Percentiles rank a stretch among this genome's conserved stretches.
These are phyloP conservation scores for Neopestalotiopsis clavispora DNA, from an alignment of 2,329 filamentous ascomycete genomes.

Conservation along the genomic window DNA sequence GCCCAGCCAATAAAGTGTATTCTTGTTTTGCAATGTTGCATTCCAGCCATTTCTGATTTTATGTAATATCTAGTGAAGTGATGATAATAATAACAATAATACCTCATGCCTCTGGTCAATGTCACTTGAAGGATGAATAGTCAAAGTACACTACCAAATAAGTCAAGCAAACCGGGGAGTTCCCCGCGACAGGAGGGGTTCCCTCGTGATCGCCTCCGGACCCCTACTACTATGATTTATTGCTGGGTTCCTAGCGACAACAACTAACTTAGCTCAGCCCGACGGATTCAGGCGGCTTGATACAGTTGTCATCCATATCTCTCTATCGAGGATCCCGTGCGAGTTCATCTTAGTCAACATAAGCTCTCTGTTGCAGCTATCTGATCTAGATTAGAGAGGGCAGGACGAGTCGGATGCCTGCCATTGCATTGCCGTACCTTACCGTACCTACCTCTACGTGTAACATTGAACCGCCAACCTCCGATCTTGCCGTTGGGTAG, in stretches of 20 bases:
- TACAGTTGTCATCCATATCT: conserved; percentile 5
- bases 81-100: too few relatives aligned
- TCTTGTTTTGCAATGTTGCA: background rate
- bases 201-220: conserved; percentile 15
- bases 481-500: background rate
- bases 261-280: conserved; percentile 10
- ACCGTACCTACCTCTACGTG: background rate
- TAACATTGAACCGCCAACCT: background rate
- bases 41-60: background rate
- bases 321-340: conserved; percentile 16
- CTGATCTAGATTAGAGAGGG: conserved; percentile 1
- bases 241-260: background rate
- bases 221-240: background rate
- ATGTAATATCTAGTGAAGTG: background rate
- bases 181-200: conserved; percentile 12
- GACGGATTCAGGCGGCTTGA: conserved; percentile 21
- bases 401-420: conserved; percentile 9
- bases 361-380: conserved; percentile 1
- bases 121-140: too few relatives aligned
- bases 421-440: background rate
- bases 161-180: conserved; percentile 9
- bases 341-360: conserved; percentile 8
- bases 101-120: too few relatives aligned
- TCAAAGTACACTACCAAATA: background rate
- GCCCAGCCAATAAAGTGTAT: background rate